Base-by-base conservation (phyloP, 2,329 filamentous ascomycete species). In the Davidsoniella eucalypti region DNA sequence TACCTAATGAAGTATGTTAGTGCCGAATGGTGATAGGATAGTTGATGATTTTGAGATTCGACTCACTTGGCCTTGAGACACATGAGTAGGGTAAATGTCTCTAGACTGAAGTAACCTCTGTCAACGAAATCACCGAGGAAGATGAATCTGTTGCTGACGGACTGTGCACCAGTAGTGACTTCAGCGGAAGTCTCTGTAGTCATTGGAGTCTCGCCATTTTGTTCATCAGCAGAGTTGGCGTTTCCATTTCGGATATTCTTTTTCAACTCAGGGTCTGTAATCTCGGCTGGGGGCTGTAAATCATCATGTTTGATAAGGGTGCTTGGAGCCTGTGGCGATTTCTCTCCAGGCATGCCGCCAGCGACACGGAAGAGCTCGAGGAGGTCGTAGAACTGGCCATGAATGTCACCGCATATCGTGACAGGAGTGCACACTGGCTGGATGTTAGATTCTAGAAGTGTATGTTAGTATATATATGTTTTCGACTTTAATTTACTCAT, bases 381-480 rank as follows among this genome's bases (percentile, higher is more conserved):
- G 8, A 98, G 73, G 65, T 98, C 92, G 68, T 98, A 96, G 65
- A 96, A 96, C 68, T 98, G 92, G 59, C 92, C 92, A 67, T 98
- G 92, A 55, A 98, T 96, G 63, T 98, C 92, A 62, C 92, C 92
- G 61, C 92, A 96, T 55, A 98, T 84, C 4, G 92, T 98, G 55
- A 98, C 92, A 5, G 92, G 92, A 0, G 92, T 94, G 49, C 84
- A 80, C 17, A 98, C 90, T n/a, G 92, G 92, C 64, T 96, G 92
- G 53, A 98, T 96, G 64, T 98, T 98, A 56, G 88, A 95, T 69
- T 98, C 92, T 93, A 58, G 21, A 23, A 33, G 36, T 10, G 14
- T 39, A 29, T 10, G 12, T 16, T 39, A 16, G 25, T 25, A 39
- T 9, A 18, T 18, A 18, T 14, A 26, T 36, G 46, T 14, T 33